Evolutionary conservation across 2,329 filamentous ascomycete species (phyloP).

Genomic region (Epichloe typhina): DNA sequence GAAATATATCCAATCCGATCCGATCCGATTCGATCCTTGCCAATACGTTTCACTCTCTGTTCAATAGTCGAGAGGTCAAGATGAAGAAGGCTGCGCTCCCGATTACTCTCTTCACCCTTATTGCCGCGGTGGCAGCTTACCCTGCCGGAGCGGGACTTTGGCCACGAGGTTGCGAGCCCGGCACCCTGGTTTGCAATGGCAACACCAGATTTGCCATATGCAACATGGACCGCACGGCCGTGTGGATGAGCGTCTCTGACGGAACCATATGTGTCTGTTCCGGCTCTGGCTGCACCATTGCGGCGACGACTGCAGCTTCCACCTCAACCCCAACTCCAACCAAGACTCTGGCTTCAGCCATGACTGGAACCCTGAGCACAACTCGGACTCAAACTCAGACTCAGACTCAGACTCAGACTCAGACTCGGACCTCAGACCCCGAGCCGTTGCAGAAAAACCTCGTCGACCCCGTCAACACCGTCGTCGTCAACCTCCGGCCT

Average conservation of each 20-base stretch:
- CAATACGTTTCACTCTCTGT: background rate
- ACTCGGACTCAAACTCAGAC: background rate
- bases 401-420: background rate
- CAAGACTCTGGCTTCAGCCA: too few relatives aligned
- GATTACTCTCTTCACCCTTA: background rate
- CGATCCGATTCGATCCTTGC: background rate
- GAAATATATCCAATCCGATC: background rate
- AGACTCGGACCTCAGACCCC: background rate
- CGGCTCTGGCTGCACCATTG: background rate
- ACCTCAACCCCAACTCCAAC: too few relatives aligned
- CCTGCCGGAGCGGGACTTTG: background rate
- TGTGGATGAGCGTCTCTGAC: background rate
- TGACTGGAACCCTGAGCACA: background rate
- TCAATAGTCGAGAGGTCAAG: background rate
- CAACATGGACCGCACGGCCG: background rate
- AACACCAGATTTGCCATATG: background rate
- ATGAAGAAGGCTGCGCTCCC: background rate
- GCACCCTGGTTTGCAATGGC: conserved; percentile 3
- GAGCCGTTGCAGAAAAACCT: background rate
- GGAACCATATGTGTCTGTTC: conserved; percentile 1
- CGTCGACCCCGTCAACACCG: too few relatives aligned
- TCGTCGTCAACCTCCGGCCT: background rate
- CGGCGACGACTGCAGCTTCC: background rate
- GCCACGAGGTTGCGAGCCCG: background rate
- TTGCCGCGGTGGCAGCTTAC: conserved; percentile 1